These are phyloP conservation scores for Paramecium sonneborni DNA, from an alignment of 73 alveolate species.

Conservation along the genomic window DNA sequence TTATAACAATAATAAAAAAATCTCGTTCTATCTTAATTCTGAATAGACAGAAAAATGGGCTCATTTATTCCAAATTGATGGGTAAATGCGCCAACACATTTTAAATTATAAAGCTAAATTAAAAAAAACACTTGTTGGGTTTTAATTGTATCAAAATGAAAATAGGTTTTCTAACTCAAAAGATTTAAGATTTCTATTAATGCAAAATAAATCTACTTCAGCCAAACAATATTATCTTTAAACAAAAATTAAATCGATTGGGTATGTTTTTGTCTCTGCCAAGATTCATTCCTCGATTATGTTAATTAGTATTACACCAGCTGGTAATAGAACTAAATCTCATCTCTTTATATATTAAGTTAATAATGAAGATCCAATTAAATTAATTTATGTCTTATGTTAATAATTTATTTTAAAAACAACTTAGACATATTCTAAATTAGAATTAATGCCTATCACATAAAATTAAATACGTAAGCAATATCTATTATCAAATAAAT, in stretches of 20 bases:
- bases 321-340: not conserved
- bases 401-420: not conserved
- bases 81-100: not conserved
- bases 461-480: not conserved
- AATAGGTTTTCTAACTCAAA: not conserved
- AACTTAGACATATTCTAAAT: slow-evolving; percentile 1
- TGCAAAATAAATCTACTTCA: not conserved
- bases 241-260: not conserved
- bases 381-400: not conserved
- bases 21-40: not conserved
- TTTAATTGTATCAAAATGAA: not conserved
- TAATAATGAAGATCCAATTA: not conserved
- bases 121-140: not conserved
- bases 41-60: slow-evolving; percentile 20
- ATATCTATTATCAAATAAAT: slow-evolving; percentile 9
- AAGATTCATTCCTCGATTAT: not conserved
- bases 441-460: not conserved
- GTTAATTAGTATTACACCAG: not conserved
- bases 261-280: not conserved
- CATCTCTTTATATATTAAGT: not conserved
- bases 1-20: not conserved
- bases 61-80: slow-evolving; percentile 6
- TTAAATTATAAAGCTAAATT: not conserved
- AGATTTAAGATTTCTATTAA: not conserved
- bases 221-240: not conserved